Conservation (phyloP, 2,329 filamentous ascomycete species). For the Shiraia sp. region DNA sequence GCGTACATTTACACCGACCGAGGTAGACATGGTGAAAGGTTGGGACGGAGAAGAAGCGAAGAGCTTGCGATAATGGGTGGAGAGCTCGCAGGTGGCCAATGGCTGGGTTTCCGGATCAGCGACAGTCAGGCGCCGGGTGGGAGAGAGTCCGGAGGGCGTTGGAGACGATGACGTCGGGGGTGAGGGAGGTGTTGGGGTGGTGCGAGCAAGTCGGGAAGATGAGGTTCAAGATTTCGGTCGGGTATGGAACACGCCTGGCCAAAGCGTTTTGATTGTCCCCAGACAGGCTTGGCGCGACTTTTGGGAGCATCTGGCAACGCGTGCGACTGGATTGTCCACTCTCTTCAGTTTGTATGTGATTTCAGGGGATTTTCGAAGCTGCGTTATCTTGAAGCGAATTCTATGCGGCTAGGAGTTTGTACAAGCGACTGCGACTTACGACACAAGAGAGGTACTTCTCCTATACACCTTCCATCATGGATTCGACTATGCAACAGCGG, state of each 20-base stretch:
- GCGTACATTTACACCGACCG: constrained; percentile 59
- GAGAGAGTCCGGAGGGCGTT: constrained; percentile 14
- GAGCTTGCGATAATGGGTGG: constrained; percentile 20
- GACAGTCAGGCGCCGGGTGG: constrained; percentile 21
- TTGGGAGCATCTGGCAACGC: constrained; percentile 12
- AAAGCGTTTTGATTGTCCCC: constrained; percentile 23
- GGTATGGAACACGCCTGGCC: constrained; percentile 14
- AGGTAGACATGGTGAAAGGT: constrained; percentile 50
- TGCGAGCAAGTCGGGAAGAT: constrained; percentile 29
- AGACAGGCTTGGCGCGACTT: constrained; percentile 32
- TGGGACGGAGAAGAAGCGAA: constrained; percentile 21
- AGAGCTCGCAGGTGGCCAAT: constrained; percentile 33
- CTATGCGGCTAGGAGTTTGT: too few species aligned
- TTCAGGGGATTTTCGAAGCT: too few species aligned
- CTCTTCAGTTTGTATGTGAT: too few species aligned
- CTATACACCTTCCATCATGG: constrained; percentile 29
- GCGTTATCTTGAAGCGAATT: too few species aligned
- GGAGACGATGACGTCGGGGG: constrained; percentile 25
- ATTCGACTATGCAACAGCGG: constrained; percentile 71
- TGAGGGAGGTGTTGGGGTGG: constrained; percentile 24
- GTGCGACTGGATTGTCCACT: too few species aligned
- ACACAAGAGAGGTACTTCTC: constrained; percentile 4
- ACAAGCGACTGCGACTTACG: too few species aligned
- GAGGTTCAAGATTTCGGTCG: constrained; percentile 36
- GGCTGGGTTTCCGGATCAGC: constrained; percentile 24